phyloP scores from a whole-genome alignment of 345 rosid genomes.

The Bruguiera parviflora region DNA sequence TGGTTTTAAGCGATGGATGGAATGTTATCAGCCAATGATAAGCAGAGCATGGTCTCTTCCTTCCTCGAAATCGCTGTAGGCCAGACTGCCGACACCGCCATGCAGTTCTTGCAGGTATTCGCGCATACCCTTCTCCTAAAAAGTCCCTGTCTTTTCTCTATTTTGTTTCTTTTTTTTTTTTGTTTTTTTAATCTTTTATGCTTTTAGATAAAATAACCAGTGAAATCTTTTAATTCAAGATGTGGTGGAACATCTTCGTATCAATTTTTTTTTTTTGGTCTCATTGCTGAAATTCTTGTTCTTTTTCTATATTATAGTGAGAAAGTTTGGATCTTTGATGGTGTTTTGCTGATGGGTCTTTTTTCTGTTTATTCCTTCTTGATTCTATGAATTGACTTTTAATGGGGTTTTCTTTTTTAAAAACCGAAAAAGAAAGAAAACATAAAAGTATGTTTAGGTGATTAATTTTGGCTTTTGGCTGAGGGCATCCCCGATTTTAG shows the following conservation, averaged over 20 bases:
- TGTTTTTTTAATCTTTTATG: too few species aligned
- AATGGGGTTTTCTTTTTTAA: background rate
- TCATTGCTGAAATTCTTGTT: too few species aligned
- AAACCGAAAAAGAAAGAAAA: too few species aligned
- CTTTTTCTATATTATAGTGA: too few species aligned
- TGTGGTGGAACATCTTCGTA: too few species aligned
- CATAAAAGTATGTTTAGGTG: too few species aligned
- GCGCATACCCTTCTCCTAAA: background rate
- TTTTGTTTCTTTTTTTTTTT: background rate
- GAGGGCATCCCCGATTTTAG: too few species aligned
- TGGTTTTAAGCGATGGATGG: constrained; percentile 10
- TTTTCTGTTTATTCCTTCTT: background rate
- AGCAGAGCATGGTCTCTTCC: constrained; percentile 78
- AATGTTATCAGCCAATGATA: constrained; percentile 24
- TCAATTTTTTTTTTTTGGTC: too few species aligned
- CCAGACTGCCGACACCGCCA: constrained; percentile 82
- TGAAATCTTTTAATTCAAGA: too few species aligned
- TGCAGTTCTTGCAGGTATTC: constrained; percentile 76
- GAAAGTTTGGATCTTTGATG: background rate
- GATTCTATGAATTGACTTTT: background rate
- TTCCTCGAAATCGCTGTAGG: constrained; percentile 98
- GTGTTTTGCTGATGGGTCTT: background rate
- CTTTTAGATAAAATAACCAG: too few species aligned
- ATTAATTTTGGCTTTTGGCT: too few species aligned
- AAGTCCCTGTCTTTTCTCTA: background rate